Conservation (phyloP, 192 early-diverging fungal genomes). For the Coemansia pectinata region DNA sequence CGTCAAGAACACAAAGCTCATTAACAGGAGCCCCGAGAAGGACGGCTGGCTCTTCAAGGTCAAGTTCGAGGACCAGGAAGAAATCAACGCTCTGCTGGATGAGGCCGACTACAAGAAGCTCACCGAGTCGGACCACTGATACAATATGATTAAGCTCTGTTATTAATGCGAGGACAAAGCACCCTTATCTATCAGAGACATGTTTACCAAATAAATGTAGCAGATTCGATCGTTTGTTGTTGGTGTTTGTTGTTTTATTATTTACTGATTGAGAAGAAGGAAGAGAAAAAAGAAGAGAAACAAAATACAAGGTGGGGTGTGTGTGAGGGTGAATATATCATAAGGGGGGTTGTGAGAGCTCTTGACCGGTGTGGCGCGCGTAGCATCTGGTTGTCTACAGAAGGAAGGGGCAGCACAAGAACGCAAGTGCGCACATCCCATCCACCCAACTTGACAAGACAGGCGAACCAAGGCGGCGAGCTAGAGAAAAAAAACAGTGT, state of each 20-base stretch:
- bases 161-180: not conserved
- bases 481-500: not conserved
- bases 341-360: not conserved
- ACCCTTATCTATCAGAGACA: not conserved
- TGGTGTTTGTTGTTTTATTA: not conserved
- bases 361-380: not conserved
- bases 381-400: not conserved
- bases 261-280: not conserved
- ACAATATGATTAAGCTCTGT: not conserved
- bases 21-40: slow-evolving; percentile 74
- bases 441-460: not conserved
- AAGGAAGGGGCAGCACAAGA: not conserved
- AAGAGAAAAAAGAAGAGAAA: not conserved
- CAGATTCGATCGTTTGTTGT: not conserved
- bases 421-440: too few relatives aligned
- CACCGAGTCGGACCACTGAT: slow-evolving; percentile 44
- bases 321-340: not conserved
- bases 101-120: slow-evolving; percentile 67
- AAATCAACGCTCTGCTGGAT: slow-evolving; percentile 74
- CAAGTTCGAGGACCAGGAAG: slow-evolving; percentile 65
- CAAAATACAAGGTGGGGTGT: not conserved
- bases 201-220: not conserved
- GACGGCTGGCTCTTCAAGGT: slow-evolving; percentile 95
- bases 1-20: slow-evolving; percentile 67
- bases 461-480: not conserved